Percentiles rank a stretch among this genome's conserved stretches.
Conservation (phyloP, 345 rosid species). For the Combretum micranthum region DNA sequence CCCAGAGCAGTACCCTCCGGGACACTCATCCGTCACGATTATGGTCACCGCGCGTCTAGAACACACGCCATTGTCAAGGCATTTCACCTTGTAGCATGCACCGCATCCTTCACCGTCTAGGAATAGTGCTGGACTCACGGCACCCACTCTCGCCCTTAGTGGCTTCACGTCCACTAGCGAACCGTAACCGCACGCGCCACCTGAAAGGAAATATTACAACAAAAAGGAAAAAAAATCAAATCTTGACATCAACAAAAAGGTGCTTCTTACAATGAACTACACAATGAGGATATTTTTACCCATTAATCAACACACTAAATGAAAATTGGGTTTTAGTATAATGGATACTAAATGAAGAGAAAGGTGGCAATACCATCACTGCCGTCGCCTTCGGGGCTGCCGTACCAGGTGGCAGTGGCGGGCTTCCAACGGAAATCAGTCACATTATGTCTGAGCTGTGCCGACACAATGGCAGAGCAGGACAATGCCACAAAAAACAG, state of each 20-base stretch:
- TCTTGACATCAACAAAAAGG: not conserved
- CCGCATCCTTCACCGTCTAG: slow-evolving; percentile 90
- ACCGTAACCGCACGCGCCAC: slow-evolving; percentile 98
- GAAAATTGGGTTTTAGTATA: no score
- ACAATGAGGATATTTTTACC: not conserved
- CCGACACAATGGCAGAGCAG: slow-evolving; percentile 14
- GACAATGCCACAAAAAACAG: slow-evolving; percentile 9
- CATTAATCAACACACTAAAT: not conserved
- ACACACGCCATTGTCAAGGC: slow-evolving; percentile 68
- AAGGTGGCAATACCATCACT: slow-evolving; percentile 51
- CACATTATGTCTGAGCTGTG: slow-evolving; percentile 18
- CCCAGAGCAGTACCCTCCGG: slow-evolving; percentile 52
- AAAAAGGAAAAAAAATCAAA: not conserved
- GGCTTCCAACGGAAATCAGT: slow-evolving; percentile 54
- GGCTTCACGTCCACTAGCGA: slow-evolving; percentile 85
- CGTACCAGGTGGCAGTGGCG: slow-evolving; percentile 98
- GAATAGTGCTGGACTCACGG: slow-evolving; percentile 84
- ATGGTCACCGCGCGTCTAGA: slow-evolving; percentile 81
- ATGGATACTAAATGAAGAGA: not conserved
- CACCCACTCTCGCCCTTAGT: slow-evolving; percentile 74
- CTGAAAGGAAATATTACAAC: slow-evolving; percentile 22
- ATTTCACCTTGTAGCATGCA: slow-evolving; percentile 79
- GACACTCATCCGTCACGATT: slow-evolving; percentile 89
- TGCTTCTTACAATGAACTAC: not conserved
- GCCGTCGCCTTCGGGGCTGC: slow-evolving; percentile 94